Percentiles rank a stretch among this genome's conserved stretches.
Evolutionary conservation across 129 eudicot genomes (phyloP).

Genomic region (Chrysanthemum lavandulifolium): DNA sequence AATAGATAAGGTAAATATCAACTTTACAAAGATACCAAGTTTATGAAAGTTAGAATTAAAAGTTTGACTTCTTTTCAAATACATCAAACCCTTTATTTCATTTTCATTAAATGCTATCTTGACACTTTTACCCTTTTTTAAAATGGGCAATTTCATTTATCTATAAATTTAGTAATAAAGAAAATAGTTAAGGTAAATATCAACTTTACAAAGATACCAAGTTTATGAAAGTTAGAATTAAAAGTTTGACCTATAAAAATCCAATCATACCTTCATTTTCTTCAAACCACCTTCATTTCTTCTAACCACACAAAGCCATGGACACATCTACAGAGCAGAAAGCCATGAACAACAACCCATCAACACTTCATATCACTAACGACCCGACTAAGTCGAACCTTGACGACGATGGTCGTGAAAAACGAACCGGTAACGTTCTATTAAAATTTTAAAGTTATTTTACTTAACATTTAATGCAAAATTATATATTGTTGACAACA

Average conservation of each 20-base stretch:
- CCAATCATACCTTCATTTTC: not conserved
- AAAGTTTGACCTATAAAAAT: not conserved
- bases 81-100: not conserved
- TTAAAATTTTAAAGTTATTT: not conserved
- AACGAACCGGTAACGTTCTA: slow-evolving; percentile 57
- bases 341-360: slow-evolving; percentile 1
- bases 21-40: not conserved
- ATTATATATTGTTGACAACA: not conserved
- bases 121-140: slow-evolving; percentile 5
- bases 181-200: no score
- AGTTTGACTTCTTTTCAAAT: not conserved
- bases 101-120: not conserved
- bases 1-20: not conserved
- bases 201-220: no score
- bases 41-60: not conserved
- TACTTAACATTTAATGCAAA: not conserved
- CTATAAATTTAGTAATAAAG: no score
- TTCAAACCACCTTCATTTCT: not conserved
- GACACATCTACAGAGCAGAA: not conserved
- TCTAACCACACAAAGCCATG: not conserved
- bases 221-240: no score
- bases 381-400: slow-evolving; percentile 35
- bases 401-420: slow-evolving; percentile 82
- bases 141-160: no score
- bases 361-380: slow-evolving; percentile 1